phyloP scores from a whole-genome alignment of 768 basidiomycete genomes.

The Lentinula edodes region DNA sequence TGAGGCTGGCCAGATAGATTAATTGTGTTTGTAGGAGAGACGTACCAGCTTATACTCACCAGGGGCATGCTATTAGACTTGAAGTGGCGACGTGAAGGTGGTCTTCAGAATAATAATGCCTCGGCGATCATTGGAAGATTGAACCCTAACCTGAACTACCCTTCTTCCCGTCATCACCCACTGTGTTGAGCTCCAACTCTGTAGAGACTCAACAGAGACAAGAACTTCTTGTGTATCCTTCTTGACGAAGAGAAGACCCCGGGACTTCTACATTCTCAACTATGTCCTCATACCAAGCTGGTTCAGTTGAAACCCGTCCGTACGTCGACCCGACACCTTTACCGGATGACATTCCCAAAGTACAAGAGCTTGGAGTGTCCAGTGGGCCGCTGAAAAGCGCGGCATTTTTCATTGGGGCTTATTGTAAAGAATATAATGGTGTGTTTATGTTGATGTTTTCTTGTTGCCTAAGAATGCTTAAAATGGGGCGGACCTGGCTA shows the following conservation, averaged over 20 bases:
- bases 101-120: not conserved
- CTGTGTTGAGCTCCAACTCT: not conserved
- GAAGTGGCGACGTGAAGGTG: not conserved
- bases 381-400: slow-evolving; percentile 95
- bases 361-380: slow-evolving; percentile 83
- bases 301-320: slow-evolving; percentile 39
- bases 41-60: not conserved
- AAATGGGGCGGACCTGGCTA: not conserved
- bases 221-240: not conserved
- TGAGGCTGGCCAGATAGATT: not conserved
- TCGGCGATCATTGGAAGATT: slow-evolving; percentile 9
- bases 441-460: slow-evolving; percentile 30
- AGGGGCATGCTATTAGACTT: not conserved
- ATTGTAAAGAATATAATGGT: slow-evolving; percentile 98
- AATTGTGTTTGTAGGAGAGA: not conserved
- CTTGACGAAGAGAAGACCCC: not conserved
- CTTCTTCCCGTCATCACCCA: not conserved
- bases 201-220: too few relatives aligned
- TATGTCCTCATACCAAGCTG: slow-evolving; percentile 51
- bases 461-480: not conserved
- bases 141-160: not conserved
- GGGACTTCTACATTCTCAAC: slow-evolving; percentile 14
- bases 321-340: slow-evolving; percentile 65
- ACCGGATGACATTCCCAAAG: slow-evolving; percentile 62
- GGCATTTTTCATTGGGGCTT: slow-evolving; percentile 92